Conservation (phyloP, 2,329 filamentous ascomycete genomes). For the Dactylellina drechsleri region DNA sequence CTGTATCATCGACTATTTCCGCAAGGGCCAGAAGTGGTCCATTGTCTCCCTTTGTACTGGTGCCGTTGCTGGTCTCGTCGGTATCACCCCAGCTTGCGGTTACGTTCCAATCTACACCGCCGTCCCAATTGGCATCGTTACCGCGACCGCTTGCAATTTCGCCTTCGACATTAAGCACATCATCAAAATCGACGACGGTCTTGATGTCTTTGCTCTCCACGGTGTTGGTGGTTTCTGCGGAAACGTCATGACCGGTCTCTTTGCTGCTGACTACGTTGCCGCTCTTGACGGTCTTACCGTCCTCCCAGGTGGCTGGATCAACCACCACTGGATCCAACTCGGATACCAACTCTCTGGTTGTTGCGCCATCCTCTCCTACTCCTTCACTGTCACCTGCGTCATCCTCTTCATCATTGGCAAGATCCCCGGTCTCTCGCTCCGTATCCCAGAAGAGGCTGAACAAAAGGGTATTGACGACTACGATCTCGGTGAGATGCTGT, state of each 20-base stretch:
- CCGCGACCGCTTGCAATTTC: constrained; percentile 65
- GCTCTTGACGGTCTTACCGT: constrained; percentile 67
- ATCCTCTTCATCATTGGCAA: constrained; percentile 69
- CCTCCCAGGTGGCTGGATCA: constrained; percentile 66
- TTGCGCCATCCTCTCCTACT: constrained; percentile 68
- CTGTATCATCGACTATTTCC: constrained; percentile 67
- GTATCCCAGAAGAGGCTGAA: constrained; percentile 69
- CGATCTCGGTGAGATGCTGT: constrained; percentile 62
- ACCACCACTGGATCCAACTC: constrained; percentile 68
- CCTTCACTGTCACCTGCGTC: constrained; percentile 67
- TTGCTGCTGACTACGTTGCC: constrained; percentile 66
- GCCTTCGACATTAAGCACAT: constrained; percentile 66
- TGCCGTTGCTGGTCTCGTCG: constrained; percentile 69
- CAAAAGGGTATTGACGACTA: constrained; percentile 67
- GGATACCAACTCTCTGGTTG: constrained; percentile 70
- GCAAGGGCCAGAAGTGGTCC: constrained; percentile 65
- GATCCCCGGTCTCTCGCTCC: constrained; percentile 69
- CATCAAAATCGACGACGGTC: constrained; percentile 68
- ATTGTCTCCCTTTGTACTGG: constrained; percentile 68
- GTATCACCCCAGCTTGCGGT: constrained; percentile 70
- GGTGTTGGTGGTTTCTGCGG: constrained; percentile 70
- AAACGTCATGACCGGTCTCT: constrained; percentile 69
- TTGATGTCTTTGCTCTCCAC: constrained; percentile 71
- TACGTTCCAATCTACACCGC: constrained; percentile 68
- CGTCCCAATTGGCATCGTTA: constrained; percentile 67